phyloP scores from a whole-genome alignment of 73 alveolate species.

The Paramecium caudatum region DNA sequence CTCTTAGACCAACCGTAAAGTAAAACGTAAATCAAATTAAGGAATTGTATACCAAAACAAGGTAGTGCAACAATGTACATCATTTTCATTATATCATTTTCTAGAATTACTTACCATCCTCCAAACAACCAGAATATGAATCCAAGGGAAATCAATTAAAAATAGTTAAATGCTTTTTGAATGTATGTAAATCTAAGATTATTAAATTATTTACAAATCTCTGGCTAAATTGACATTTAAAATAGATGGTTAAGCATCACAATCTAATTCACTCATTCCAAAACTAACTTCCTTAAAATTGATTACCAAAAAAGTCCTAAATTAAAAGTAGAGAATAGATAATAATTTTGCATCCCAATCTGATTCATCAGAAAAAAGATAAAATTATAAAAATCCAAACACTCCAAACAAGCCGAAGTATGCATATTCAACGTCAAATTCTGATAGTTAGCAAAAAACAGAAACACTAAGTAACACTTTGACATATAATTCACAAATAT shows the following conservation, averaged over 20 bases:
- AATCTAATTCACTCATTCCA: constrained; percentile 47
- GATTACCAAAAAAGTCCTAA: background rate
- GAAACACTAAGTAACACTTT: background rate
- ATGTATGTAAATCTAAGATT: background rate
- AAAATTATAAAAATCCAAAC: background rate
- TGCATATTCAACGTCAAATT: constrained; percentile 10
- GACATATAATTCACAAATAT: constrained; percentile 5
- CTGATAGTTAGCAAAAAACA: background rate
- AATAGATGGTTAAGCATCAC: constrained; percentile 55
- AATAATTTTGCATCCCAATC: background rate
- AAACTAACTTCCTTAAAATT: constrained; percentile 24
- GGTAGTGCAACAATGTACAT: background rate
- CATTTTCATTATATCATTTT: too few relatives aligned
- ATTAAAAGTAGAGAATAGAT: background rate
- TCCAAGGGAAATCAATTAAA: background rate
- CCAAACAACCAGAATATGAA: background rate
- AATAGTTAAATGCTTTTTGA: constrained; percentile 2
- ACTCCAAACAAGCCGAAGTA: background rate
- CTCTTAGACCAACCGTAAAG: background rate
- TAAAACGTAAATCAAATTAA: background rate
- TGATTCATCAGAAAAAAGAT: background rate
- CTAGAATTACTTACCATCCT: background rate
- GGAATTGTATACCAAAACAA: background rate
- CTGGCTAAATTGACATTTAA: background rate
- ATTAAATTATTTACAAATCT: background rate